Evolutionary conservation across 805 yeast genomes (phyloP).

Genomic region (Teunomyces lycoperdinae): DNA sequence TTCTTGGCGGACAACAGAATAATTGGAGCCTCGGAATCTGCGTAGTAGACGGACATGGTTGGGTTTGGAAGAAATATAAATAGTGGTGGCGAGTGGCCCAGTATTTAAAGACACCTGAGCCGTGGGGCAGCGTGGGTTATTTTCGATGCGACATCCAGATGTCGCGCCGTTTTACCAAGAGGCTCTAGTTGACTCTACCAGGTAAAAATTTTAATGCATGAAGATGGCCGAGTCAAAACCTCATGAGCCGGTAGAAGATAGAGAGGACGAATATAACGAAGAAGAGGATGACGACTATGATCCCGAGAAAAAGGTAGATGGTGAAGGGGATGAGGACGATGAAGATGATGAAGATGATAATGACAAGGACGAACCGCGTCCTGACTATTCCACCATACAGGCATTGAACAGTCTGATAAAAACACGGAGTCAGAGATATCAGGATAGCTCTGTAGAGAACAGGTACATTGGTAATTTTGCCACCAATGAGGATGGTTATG

Average conservation of each 20-base stretch:
- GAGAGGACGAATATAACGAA: slow-evolving; percentile 22
- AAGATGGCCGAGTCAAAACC: background rate
- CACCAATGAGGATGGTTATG: slow-evolving; percentile 15
- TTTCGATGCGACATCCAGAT: background rate
- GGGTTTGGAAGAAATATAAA: background rate
- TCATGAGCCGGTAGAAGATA: background rate
- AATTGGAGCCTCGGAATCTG: slow-evolving; percentile 45
- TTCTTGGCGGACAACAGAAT: slow-evolving; percentile 55
- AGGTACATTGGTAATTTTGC: slow-evolving; percentile 13
- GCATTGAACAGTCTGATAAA: slow-evolving; percentile 55
- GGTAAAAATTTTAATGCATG: background rate
- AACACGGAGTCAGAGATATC: slow-evolving; percentile 61
- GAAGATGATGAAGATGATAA: slow-evolving; percentile 28
- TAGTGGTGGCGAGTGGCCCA: background rate
- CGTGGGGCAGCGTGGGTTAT: background rate
- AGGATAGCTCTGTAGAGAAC: slow-evolving; percentile 26
- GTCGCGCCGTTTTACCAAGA: slow-evolving; percentile 1
- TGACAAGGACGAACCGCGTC: slow-evolving; percentile 22
- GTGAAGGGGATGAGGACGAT: slow-evolving; percentile 25
- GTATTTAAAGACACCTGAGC: background rate
- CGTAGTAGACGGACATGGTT: slow-evolving; percentile 11
- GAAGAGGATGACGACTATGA: slow-evolving; percentile 37
- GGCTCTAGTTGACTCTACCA: background rate
- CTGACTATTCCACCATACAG: slow-evolving; percentile 53
- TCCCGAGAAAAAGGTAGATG: slow-evolving; percentile 18